A percentile compares a stretch with the other conserved stretches of the same genome.
These are phyloP conservation scores for Starmera quercuum DNA, from an alignment of 805 yeast genomes.

Conservation along the genomic window DNA sequence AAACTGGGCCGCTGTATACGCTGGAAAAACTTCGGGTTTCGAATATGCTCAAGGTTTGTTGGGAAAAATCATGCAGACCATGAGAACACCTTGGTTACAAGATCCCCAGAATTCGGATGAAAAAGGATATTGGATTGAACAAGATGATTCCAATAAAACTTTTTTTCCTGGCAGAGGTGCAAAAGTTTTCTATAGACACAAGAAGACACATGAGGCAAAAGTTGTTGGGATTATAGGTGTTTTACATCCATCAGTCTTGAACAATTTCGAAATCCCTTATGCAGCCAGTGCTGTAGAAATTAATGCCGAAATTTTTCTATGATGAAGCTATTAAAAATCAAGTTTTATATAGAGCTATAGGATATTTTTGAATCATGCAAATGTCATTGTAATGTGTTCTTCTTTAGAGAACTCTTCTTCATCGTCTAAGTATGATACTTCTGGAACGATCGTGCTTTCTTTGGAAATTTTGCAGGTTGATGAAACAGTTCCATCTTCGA, in stretches of 20 bases:
- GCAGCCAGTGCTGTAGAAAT: constrained; percentile 91
- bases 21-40: constrained; percentile 93
- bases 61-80: constrained; percentile 92
- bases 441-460: too few relatives aligned
- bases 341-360: too few relatives aligned
- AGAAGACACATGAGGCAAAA: constrained; percentile 46
- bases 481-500: background rate
- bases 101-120: constrained; percentile 34
- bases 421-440: constrained; percentile 4
- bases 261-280: constrained; percentile 80
- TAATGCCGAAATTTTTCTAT: constrained; percentile 81
- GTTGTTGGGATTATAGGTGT: constrained; percentile 86
- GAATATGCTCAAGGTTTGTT: constrained; percentile 91
- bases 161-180: constrained; percentile 99
- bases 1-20: constrained; percentile 90
- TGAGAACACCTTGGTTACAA: constrained; percentile 80
- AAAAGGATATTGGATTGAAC: constrained; percentile 86
- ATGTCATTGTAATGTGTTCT: background rate
- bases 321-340: too few relatives aligned
- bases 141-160: constrained; percentile 56
- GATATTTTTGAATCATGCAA: too few relatives aligned
- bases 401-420: constrained; percentile 1
- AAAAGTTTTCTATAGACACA: constrained; percentile 63
- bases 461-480: too few relatives aligned
- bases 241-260: constrained; percentile 89